phyloP scores from a whole-genome alignment of 164 flowering plant species.

The Vitis amurensis region DNA sequence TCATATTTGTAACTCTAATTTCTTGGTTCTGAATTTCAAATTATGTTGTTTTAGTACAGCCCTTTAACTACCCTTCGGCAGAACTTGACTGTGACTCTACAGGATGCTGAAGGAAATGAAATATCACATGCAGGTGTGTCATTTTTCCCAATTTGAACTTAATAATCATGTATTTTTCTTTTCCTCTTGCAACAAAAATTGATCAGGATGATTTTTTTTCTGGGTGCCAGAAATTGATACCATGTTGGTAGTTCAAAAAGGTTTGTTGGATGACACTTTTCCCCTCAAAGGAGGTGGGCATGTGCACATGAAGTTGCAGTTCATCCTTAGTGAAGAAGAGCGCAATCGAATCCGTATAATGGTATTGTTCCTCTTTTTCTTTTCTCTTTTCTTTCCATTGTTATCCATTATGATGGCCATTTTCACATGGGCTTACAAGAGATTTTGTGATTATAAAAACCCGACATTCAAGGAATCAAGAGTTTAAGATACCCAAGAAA shows the following conservation, averaged over 20 bases:
- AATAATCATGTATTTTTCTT: too few species aligned
- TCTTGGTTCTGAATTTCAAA: conserved; percentile 3
- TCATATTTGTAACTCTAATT: conserved; percentile 6
- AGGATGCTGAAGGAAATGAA: conserved; percentile 65
- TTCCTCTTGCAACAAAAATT: neutral
- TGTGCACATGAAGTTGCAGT: conserved; percentile 72
- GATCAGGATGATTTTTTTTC: conserved; percentile 9
- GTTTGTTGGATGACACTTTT: conserved; percentile 69
- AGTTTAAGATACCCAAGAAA: too few species aligned
- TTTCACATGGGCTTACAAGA: too few species aligned
- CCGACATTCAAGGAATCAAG: too few species aligned
- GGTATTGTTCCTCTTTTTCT: conserved; percentile 33
- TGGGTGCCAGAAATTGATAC: conserved; percentile 50
- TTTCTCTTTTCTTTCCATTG: too few species aligned
- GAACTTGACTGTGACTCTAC: conserved; percentile 47
- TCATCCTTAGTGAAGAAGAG: conserved; percentile 74
- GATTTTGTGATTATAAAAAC: too few species aligned
- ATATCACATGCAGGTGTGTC: conserved; percentile 58
- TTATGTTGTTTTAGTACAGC: conserved; percentile 37
- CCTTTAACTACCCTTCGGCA: conserved; percentile 68
- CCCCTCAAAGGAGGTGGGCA: conserved; percentile 69
- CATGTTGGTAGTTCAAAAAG: conserved; percentile 64
- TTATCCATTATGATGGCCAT: too few species aligned
- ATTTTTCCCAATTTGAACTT: neutral
- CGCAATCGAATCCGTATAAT: conserved; percentile 51